Conservation (phyloP, 2,329 filamentous ascomycete species). For the Zasmidium citrigriseum region DNA sequence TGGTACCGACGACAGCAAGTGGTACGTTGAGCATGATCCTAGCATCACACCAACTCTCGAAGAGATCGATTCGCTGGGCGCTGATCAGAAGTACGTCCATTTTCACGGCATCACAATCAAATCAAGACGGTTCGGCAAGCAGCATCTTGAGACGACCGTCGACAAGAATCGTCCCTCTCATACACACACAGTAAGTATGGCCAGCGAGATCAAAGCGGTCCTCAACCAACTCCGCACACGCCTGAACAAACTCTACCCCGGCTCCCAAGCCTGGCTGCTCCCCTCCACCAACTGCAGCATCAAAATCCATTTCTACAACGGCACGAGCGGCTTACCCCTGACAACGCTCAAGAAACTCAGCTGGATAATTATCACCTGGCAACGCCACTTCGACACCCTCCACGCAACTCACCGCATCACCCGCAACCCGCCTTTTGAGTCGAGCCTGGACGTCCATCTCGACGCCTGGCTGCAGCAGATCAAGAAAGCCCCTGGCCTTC, state of each 20-base stretch:
- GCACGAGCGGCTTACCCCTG: background rate
- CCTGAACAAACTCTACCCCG: background rate
- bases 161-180: background rate
- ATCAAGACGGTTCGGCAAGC: background rate
- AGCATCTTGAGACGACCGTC: background rate
- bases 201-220: background rate
- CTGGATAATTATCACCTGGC: background rate
- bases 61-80: background rate
- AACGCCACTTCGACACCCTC: conserved; percentile 1
- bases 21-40: background rate
- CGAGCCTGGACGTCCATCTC: background rate
- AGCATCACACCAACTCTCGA: background rate
- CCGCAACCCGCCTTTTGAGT: background rate
- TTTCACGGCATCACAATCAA: conserved; percentile 1
- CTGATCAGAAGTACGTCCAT: background rate
- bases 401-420: background rate
- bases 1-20: background rate
- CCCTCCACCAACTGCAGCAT: background rate
- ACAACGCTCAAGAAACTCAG: conserved; percentile 1
- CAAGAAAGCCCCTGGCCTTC: conserved; percentile 2
- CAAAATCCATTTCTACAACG: background rate
- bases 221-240: background rate
- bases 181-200: background rate
- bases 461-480: conserved; percentile 4
- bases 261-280: background rate